phyloP scores from a whole-genome alignment of 768 basidiomycete species.

The Tricholoma hemisulphureum region DNA sequence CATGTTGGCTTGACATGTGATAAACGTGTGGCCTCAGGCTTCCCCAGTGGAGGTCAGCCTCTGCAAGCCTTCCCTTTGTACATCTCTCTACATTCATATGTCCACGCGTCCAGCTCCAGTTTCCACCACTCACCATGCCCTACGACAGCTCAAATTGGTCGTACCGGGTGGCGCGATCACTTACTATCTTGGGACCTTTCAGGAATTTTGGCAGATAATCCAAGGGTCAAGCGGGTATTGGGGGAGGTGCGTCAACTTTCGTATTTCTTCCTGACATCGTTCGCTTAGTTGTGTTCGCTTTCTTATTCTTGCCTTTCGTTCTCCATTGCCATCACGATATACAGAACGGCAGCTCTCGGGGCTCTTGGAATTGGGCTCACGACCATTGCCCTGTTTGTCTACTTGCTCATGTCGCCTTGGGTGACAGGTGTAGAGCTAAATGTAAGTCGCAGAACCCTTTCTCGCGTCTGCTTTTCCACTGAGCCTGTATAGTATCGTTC shows the following conservation, averaged over 20 bases:
- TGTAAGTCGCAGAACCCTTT: conserved; percentile 40
- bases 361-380: conserved; percentile 55
- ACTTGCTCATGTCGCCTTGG: conserved; percentile 66
- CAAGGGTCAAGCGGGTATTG: conserved; percentile 41
- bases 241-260: conserved; percentile 47
- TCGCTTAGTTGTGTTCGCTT: neutral
- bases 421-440: conserved; percentile 66
- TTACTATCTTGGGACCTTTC: conserved; percentile 57
- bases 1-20: conserved; percentile 5
- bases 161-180: conserved; percentile 67
- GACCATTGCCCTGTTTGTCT: conserved; percentile 72
- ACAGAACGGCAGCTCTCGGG: conserved; percentile 52
- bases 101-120: conserved; percentile 17
- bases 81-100: conserved; percentile 10
- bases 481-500: conserved; percentile 54
- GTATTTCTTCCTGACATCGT: neutral
- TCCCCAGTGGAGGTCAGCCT: neutral
- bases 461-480: neutral
- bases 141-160: conserved; percentile 73
- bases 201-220: conserved; percentile 46
- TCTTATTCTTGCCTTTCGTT: neutral
- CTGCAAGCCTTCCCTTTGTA: neutral
- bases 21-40: conserved; percentile 3
- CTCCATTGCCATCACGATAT: neutral
- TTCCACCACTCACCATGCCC: conserved; percentile 40